These are phyloP conservation scores for Citeromyces matritensis DNA, from an alignment of 805 yeast genomes.

Conservation along the genomic window DNA sequence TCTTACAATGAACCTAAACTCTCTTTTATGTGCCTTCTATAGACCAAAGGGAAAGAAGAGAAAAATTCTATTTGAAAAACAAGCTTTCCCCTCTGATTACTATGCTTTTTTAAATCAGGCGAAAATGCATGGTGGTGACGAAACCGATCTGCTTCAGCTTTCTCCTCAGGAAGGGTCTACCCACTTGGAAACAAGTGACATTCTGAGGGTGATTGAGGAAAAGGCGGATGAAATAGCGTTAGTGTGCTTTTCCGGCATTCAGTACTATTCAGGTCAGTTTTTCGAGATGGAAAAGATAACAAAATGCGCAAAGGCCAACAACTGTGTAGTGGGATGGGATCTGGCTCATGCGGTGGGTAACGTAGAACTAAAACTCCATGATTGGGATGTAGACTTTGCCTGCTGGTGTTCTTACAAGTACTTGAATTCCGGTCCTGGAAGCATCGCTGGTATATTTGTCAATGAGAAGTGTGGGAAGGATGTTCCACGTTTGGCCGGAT, in stretches of 20 bases:
- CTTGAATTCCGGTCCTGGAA: slow-evolving; percentile 88
- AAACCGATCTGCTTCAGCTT: slow-evolving; percentile 47
- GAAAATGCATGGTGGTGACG: slow-evolving; percentile 37
- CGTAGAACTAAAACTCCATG: slow-evolving; percentile 61
- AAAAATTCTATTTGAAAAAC: slow-evolving; percentile 72
- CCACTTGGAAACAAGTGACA: slow-evolving; percentile 45
- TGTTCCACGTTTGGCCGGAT: slow-evolving; percentile 73
- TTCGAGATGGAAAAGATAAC: slow-evolving; percentile 72
- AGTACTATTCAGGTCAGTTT: slow-evolving; percentile 82
- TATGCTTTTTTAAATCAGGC: slow-evolving; percentile 73
- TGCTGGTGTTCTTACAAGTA: slow-evolving; percentile 92
- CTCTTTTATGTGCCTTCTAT: slow-evolving; percentile 61
- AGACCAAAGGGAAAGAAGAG: slow-evolving; percentile 40
- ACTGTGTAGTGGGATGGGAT: slow-evolving; percentile 78
- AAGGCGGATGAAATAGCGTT: slow-evolving; percentile 51
- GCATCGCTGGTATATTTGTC: slow-evolving; percentile 74
- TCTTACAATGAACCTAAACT: slow-evolving; percentile 68
- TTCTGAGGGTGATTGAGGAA: slow-evolving; percentile 36
- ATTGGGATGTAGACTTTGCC: slow-evolving; percentile 89
- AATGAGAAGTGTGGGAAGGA: slow-evolving; percentile 27
- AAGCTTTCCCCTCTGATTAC: slow-evolving; percentile 86
- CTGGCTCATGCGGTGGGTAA: slow-evolving; percentile 92
- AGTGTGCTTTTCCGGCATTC: slow-evolving; percentile 77
- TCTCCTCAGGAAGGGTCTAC: slow-evolving; percentile 45
- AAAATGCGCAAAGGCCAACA: slow-evolving; percentile 31